These are phyloP conservation scores for Umbelopsis isabellina DNA, from an alignment of 192 early-diverging fungal genomes.

Conservation along the genomic window DNA sequence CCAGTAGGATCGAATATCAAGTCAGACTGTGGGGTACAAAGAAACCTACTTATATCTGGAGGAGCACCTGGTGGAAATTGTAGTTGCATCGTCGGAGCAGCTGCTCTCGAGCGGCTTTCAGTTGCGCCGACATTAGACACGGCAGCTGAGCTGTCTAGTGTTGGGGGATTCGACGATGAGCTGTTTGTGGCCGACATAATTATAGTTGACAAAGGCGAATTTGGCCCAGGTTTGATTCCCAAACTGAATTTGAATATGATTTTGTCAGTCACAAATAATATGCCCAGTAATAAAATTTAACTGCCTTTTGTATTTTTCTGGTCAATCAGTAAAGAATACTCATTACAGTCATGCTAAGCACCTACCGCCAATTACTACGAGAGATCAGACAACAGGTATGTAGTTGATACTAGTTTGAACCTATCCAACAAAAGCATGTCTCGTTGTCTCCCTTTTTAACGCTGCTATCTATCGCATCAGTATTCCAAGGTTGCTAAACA, in stretches of 20 bases:
- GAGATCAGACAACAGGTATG: constrained; percentile 37
- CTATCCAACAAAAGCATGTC: neutral
- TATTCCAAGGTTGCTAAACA: constrained; percentile 40
- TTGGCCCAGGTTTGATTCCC: neutral
- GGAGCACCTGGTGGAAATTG: constrained; percentile 73
- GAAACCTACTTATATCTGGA: constrained; percentile 71
- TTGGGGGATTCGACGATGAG: constrained; percentile 14
- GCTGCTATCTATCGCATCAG: neutral
- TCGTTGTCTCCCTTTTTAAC: neutral
- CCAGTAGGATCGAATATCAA: neutral
- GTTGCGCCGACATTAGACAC: neutral
- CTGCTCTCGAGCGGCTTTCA: neutral
- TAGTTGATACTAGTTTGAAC: neutral
- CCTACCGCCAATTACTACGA: constrained; percentile 37
- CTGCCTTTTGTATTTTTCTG: no score
- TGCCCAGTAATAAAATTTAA: no score
- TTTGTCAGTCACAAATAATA: no score
- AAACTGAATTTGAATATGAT: no score
- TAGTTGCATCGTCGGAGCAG: constrained; percentile 36
- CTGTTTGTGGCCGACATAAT: constrained; percentile 39
- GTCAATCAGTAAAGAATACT: no score
- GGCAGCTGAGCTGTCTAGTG: neutral
- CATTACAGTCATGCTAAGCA: neutral
- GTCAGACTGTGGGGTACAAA: neutral
- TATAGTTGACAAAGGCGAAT: constrained; percentile 17